These are phyloP conservation scores for Collybiopsis confluens DNA, from an alignment of 768 basidiomycete genomes.

Conservation along the genomic window DNA sequence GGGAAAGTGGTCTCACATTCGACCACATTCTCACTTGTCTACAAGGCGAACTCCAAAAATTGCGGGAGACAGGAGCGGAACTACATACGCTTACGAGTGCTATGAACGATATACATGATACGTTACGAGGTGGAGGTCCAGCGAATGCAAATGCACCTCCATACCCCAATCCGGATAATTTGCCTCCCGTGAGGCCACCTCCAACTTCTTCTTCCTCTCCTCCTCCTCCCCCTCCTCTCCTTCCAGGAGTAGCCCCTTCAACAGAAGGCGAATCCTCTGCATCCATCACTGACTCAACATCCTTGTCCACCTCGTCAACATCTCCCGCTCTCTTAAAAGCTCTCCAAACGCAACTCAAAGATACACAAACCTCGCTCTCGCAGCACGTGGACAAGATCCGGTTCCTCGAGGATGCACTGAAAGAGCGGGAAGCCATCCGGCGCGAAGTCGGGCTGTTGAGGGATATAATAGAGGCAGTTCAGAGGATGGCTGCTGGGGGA, in stretches of 20 bases:
- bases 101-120: conserved; percentile 91
- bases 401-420: conserved; percentile 73
- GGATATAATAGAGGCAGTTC: conserved; percentile 61
- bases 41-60: conserved; percentile 91
- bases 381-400: conserved; percentile 79
- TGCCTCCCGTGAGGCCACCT: conserved; percentile 62
- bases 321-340: conserved; percentile 36
- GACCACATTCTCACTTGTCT: conserved; percentile 87
- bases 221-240: conserved; percentile 16
- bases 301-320: too few species aligned
- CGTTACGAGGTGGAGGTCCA: conserved; percentile 79
- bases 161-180: conserved; percentile 59
- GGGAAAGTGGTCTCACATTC: conserved; percentile 85
- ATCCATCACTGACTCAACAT: too few species aligned
- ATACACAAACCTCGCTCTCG: conserved; percentile 76
- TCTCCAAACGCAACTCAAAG: conserved; percentile 77
- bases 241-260: too few species aligned
- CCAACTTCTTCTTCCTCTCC: conserved; percentile 33
- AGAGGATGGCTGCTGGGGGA: too few species aligned
- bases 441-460: conserved; percentile 70
- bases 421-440: conserved; percentile 82
- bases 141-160: too few species aligned
- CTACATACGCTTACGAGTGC: conserved; percentile 70
- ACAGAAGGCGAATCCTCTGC: too few species aligned
- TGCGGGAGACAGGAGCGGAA: conserved; percentile 88